Evolutionary conservation across 2,329 filamentous ascomycete genomes (phyloP), one percentile per base, ranked within the genome.

Genomic region (Pestalotiopsis fici): DNA sequence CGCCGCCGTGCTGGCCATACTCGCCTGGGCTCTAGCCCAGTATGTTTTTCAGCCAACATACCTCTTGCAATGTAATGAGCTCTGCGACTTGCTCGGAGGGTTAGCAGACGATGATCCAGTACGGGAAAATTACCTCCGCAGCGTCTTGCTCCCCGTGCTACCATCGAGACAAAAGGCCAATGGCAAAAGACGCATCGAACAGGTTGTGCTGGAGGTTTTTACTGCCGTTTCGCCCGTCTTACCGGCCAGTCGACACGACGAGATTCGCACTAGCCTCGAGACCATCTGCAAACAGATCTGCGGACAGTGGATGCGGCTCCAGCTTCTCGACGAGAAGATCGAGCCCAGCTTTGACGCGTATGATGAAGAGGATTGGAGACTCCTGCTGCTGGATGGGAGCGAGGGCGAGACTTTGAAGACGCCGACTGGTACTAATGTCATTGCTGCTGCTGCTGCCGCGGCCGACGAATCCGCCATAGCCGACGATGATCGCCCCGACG

Each of bases 11-110:
- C 71, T 80, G 0, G 73, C 77, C 18, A 70, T 79, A 6, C 70
- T 80, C 13, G 78, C 78, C 2, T 74, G 76, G 35, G 73, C 76
- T 9, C 71, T 80, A 31, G 71, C 77, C 69, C 69, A 71, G 61
- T 73, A 79, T 69, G 69, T 80, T 64, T 80, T 80, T 73, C 77
- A 77, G 15, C 78, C 78, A 2, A 71, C 75, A 15, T 80, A 78
- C 72, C 74, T 79, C 4, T 64, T 78, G 21, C 74, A 76, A 59
- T 74, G 76, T 65, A 70, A 70, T 47, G 75, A 77, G 57, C 71
- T 80, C 1, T 71, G 77, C 31, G 67, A 68, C 37, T 71, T 79
- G 60, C 73, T 80, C 11, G 76, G 74, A 28, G 71, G 71, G 1
- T 70, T 78, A 27, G 76, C 77, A 59, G 73, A 73, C 64, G 73